Conservation (phyloP, 176 grass and related monocot genomes). For the Triticum monococcum region DNA sequence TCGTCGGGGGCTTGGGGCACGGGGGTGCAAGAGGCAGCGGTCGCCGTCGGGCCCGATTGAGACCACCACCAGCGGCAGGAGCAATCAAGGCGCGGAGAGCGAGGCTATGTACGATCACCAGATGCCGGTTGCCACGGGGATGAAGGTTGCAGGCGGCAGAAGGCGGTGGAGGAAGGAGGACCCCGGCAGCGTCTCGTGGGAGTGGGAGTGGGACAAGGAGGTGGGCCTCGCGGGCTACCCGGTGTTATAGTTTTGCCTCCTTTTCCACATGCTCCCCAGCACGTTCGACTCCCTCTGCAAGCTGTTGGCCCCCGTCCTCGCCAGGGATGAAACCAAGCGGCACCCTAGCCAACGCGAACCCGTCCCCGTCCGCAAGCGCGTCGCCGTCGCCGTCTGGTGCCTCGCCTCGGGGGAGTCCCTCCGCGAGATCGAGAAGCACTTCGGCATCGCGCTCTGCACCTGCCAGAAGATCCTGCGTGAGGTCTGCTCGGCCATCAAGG, state of each 20-base stretch:
- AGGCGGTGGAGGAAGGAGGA: neutral
- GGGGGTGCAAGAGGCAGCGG: neutral
- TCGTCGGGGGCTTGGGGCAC: too few species aligned
- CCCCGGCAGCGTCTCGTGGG: constrained; percentile 10
- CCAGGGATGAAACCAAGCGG: constrained; percentile 68
- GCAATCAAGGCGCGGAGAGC: neutral
- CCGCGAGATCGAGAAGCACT: constrained; percentile 59
- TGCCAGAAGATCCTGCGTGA: constrained; percentile 84
- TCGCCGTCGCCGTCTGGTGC: constrained; percentile 82
- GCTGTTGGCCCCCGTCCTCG: constrained; percentile 49
- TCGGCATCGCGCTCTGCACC: constrained; percentile 66
- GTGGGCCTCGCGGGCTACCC: constrained; percentile 63
- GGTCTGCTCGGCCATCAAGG: constrained; percentile 75
- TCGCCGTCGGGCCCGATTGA: neutral
- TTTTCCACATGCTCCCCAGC: constrained; percentile 60
- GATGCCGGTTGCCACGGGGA: neutral
- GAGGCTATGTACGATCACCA: neutral
- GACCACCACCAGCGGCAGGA: neutral
- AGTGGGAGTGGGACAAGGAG: constrained; percentile 53
- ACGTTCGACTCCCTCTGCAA: constrained; percentile 84
- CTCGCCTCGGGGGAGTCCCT: constrained; percentile 80
- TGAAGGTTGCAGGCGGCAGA: neutral
- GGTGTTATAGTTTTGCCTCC: constrained; percentile 60
- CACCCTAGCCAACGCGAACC: constrained; percentile 39
- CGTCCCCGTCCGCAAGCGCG: constrained; percentile 71